Percentiles rank a stretch among this genome's conserved stretches.
Conservation (phyloP, 2,329 filamentous ascomycete species). For the Scedosporium boydii region DNA sequence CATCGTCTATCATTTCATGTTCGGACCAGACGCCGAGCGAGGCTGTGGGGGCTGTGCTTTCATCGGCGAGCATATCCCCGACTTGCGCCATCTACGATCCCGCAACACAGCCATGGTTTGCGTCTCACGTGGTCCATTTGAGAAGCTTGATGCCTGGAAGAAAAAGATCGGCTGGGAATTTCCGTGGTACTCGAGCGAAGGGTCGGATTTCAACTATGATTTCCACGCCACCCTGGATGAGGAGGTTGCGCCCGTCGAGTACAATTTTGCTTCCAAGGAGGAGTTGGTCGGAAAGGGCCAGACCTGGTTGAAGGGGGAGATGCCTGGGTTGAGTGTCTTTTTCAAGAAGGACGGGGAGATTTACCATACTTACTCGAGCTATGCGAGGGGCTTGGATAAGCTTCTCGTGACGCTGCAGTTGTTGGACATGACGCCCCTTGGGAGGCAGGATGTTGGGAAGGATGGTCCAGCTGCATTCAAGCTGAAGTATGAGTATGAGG, state of each 20-base stretch:
- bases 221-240: constrained; percentile 25
- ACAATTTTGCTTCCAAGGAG: constrained; percentile 17
- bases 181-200: constrained; percentile 28
- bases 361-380: constrained; percentile 28
- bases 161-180: constrained; percentile 29
- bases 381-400: constrained; percentile 21
- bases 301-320: constrained; percentile 19
- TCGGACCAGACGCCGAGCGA: constrained; percentile 20
- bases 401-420: constrained; percentile 20
- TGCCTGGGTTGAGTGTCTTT: constrained; percentile 27
- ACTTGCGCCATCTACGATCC: constrained; percentile 24
- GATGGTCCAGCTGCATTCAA: constrained; percentile 18
- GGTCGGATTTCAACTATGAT: constrained; percentile 29
- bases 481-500: constrained; percentile 16
- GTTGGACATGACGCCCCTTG: constrained; percentile 24
- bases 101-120: constrained; percentile 27
- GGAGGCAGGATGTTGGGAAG: constrained; percentile 17
- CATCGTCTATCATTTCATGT: constrained; percentile 38
- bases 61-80: constrained; percentile 27
- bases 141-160: constrained; percentile 25
- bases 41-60: constrained; percentile 30
- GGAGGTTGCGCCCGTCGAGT: constrained; percentile 14
- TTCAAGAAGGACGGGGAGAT: constrained; percentile 19
- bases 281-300: constrained; percentile 18
- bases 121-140: constrained; percentile 27